Percentiles rank a stretch among this genome's conserved stretches.
Evolutionary conservation across 75 land plant species (phyloP).

Genomic region (Chamaecyparis obtusa): DNA sequence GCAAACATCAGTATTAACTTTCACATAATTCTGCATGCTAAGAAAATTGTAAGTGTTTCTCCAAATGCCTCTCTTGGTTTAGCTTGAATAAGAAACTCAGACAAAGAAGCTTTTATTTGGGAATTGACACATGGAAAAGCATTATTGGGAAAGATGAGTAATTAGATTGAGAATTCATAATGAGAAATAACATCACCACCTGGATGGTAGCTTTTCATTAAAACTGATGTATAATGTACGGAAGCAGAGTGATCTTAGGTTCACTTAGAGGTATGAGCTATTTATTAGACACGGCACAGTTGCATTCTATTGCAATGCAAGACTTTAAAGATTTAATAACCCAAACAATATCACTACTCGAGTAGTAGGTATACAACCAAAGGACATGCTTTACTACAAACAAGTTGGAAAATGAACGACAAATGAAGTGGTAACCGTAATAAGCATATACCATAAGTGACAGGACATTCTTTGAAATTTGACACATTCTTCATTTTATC

Average conservation of each 20-base stretch:
- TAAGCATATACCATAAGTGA: background rate
- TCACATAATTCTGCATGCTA: too few relatives aligned
- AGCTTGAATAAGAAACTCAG: too few relatives aligned
- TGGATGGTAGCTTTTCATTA: background rate
- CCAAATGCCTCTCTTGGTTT: too few relatives aligned
- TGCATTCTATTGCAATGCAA: background rate
- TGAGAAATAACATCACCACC: background rate
- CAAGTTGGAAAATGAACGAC: background rate
- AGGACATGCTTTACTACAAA: background rate
- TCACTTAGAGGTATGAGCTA: too few relatives aligned
- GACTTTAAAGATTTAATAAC: background rate
- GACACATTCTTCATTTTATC: background rate
- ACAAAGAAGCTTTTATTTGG: too few relatives aligned
- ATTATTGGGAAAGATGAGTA: too few relatives aligned
- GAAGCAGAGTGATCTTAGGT: background rate
- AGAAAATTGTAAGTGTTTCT: too few relatives aligned
- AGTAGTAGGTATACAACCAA: background rate
- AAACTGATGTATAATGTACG: background rate
- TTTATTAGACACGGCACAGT: background rate
- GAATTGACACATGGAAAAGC: too few relatives aligned
- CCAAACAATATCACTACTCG: background rate
- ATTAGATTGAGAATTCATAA: too few relatives aligned
- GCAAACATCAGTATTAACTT: too few relatives aligned
- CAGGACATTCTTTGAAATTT: background rate
- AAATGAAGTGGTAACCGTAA: background rate